Percentiles rank a stretch among this genome's conserved stretches.
phyloP scores from a whole-genome alignment of 2,329 filamentous ascomycete species.

The Cryphonectria carpinicola region DNA sequence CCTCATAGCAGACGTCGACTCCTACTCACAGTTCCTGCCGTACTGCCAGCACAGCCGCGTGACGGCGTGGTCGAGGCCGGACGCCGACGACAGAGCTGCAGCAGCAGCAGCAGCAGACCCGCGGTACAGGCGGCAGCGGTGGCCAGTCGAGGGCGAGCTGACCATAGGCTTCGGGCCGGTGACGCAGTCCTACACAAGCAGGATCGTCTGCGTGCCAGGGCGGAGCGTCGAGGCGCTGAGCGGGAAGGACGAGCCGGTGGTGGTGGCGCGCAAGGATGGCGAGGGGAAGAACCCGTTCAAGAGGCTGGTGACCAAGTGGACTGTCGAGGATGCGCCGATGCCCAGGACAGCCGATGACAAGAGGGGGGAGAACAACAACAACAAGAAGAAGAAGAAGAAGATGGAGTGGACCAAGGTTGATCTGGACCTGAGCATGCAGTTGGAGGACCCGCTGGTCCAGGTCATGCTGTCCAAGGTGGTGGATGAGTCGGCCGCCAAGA shows the following conservation, averaged over 20 bases:
- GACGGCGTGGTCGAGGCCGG: constrained; percentile 69
- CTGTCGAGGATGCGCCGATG: constrained; percentile 50
- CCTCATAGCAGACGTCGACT: constrained; percentile 85
- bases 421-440: constrained; percentile 79
- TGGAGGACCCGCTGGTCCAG: constrained; percentile 86
- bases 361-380: too few species aligned
- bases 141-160: constrained; percentile 77
- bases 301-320: constrained; percentile 73
- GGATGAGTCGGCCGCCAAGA: constrained; percentile 80
- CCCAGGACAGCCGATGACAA: constrained; percentile 33
- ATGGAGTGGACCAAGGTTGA: constrained; percentile 70
- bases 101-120: constrained; percentile 26
- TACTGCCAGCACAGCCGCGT: constrained; percentile 82
- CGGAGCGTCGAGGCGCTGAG: constrained; percentile 77
- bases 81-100: constrained; percentile 35
- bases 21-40: constrained; percentile 86
- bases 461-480: constrained; percentile 80
- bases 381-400: constrained; percentile 17
- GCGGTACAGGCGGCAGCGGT: constrained; percentile 45
- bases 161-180: constrained; percentile 85
- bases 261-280: constrained; percentile 35
- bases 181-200: constrained; percentile 80
- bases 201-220: constrained; percentile 76
- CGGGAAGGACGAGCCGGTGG: constrained; percentile 57
- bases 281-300: constrained; percentile 53